These are phyloP conservation scores for Phialocephala subalpina DNA, from an alignment of 2,329 filamentous ascomycete genomes.

Conservation along the genomic window DNA sequence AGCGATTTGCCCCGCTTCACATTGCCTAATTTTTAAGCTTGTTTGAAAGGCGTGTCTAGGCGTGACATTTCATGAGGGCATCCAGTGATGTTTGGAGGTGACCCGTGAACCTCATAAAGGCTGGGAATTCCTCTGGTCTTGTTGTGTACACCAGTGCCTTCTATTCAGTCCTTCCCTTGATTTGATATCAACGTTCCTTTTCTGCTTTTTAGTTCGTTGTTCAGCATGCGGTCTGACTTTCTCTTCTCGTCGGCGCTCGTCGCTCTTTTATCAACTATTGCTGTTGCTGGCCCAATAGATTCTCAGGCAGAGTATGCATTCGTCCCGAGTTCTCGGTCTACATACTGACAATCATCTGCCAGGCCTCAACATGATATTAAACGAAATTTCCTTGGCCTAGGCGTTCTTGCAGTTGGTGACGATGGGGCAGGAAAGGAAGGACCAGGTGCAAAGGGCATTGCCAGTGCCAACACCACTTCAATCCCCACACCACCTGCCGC, in stretches of 20 bases:
- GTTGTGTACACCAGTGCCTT: constrained; percentile 20
- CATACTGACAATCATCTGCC: background rate
- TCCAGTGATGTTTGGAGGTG: background rate
- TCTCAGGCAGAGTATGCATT: constrained; percentile 15
- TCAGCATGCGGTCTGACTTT: constrained; percentile 36
- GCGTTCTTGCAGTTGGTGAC: background rate
- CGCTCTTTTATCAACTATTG: constrained; percentile 35
- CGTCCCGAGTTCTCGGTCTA: background rate
- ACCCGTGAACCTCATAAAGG: constrained; percentile 18
- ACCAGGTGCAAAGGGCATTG: background rate
- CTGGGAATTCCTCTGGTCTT: constrained; percentile 8
- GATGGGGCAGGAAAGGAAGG: background rate
- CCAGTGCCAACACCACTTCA: constrained; percentile 2
- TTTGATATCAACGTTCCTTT: constrained; percentile 35
- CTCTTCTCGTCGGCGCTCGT: constrained; percentile 33
- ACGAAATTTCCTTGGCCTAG: constrained; percentile 8
- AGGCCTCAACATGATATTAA: constrained; percentile 13
- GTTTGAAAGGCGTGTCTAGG: constrained; percentile 8
- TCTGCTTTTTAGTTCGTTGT: constrained; percentile 22
- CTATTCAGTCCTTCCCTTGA: constrained; percentile 23
- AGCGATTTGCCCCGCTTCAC: background rate
- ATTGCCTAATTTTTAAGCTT: constrained; percentile 13
- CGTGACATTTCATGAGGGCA: constrained; percentile 7
- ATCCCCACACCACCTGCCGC: constrained; percentile 1
- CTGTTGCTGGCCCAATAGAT: constrained; percentile 33